Conservation (phyloP, 1,139 yeast genomes). For the Suhomyces chickasaworum region DNA sequence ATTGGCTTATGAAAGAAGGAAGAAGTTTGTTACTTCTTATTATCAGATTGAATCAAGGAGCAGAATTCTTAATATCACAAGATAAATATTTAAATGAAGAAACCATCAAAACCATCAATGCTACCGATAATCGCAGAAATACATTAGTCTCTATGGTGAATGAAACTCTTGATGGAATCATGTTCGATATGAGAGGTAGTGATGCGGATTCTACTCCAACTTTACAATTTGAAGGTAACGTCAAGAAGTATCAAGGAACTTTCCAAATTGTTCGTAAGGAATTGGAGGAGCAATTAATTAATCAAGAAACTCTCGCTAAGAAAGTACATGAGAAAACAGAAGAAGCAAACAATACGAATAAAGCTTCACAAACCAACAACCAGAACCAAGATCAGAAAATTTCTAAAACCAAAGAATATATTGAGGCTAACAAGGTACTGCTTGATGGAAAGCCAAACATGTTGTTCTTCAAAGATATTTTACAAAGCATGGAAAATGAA, state of each 20-base stretch:
- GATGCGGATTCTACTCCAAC: conserved; percentile 19
- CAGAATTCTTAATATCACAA: conserved; percentile 1
- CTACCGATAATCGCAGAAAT: conserved; percentile 29
- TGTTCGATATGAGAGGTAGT: conserved; percentile 18
- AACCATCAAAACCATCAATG: conserved; percentile 16
- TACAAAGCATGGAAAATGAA: conserved; percentile 17
- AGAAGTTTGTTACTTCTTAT: conserved; percentile 24
- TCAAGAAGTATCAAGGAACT: conserved; percentile 30
- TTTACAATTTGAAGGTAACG: conserved; percentile 17
- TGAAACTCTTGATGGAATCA: conserved; percentile 30
- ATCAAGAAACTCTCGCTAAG: conserved; percentile 24
- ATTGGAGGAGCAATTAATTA: conserved; percentile 33
- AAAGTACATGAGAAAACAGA: conserved; percentile 13
- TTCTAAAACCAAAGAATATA: conserved; percentile 8
- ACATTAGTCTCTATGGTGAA: conserved; percentile 35
- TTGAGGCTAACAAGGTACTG: conserved; percentile 17
- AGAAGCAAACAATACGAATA: background rate
- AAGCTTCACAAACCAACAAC: background rate
- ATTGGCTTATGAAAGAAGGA: conserved; percentile 26
- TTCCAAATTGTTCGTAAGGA: conserved; percentile 30
- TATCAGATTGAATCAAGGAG: conserved; percentile 20
- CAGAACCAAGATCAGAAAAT: conserved; percentile 2
- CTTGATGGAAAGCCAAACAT: conserved; percentile 21
- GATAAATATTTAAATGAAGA: conserved; percentile 8
- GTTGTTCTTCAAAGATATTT: conserved; percentile 20